Base-by-base conservation (phyloP, 306 rosid species). In the Lathyrus tuberosus region DNA sequence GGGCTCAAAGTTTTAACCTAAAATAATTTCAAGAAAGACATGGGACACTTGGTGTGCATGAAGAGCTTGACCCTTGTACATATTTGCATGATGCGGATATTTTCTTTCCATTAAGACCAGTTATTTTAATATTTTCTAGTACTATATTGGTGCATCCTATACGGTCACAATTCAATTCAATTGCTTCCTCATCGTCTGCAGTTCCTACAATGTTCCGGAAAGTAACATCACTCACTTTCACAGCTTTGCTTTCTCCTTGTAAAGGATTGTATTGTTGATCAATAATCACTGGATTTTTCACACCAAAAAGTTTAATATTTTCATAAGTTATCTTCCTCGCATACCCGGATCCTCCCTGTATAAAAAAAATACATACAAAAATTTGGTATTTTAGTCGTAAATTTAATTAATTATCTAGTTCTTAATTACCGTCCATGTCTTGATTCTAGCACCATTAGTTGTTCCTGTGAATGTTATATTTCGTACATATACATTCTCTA, bases 391-490 rank as follows among this genome's bases (percentile, higher is more conserved):
- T n/a, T n/a, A n/a, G n/a, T n/a, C n/a, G n/a, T n/a, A n/a, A 33
- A 33, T 33, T 33, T 7, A 35, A 35, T 35, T 35, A 35, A 35
- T 35, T 8, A 35, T 35, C 10, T 0, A 35, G 8, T 35, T 5
- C 13, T 79, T 69, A 86, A 85, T 51, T 24, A 24, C 26, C 26
- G 4, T 3, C 85, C 86, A 75, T 59, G 91, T 86, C 77, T 84
- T 86, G 84, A 86, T 84, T 84, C 91, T 79, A 10, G 73, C 85
- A 56, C 84, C 91, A 84, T 84, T 82, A 47, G 28, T 15, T 8
- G 85, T 77, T 30, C 73, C 31, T 0, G 4, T 41, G 64, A 82
- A 79, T 9, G 67, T 86, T 68, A 86, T 81, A 16, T 84, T 76
- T 1, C 15, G 6, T 15, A 86, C 88, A 18, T 77, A 76, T 5